Evolutionary conservation across 1,139 yeast species (phyloP).

Genomic region (Protomyces inundatus): DNA sequence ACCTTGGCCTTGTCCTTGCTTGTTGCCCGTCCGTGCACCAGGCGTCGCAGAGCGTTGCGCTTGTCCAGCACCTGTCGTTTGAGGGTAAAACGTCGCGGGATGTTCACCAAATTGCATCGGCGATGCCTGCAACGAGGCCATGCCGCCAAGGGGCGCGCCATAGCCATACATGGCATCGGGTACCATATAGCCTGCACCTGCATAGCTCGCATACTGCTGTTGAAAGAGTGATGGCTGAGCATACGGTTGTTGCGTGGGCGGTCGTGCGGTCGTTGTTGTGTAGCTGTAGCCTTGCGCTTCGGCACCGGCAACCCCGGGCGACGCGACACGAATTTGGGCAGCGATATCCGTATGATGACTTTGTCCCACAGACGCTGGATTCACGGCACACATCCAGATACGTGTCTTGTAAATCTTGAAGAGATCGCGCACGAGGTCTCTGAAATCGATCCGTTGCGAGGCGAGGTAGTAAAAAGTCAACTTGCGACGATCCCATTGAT

Average conservation of each 20-base stretch:
- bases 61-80: not conserved
- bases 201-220: not conserved
- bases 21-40: no score
- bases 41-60: not conserved
- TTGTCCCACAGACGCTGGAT: constrained; percentile 8
- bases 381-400: constrained; percentile 92
- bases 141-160: not conserved
- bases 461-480: constrained; percentile 78
- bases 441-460: constrained; percentile 78
- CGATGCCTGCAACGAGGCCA: no score
- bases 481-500: constrained; percentile 91
- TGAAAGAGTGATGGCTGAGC: not conserved
- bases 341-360: no score
- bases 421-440: constrained; percentile 84
- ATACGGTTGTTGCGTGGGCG: not conserved
- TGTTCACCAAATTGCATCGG: not conserved
- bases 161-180: not conserved
- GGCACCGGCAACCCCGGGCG: no score
- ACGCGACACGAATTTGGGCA: no score
- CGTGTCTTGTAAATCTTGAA: constrained; percentile 92
- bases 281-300: not conserved
- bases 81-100: not conserved
- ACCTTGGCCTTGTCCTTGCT: not conserved
- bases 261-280: not conserved
- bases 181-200: not conserved